Evolutionary conservation across 805 yeast genomes (phyloP), one percentile per base, ranked within the genome.

Genomic region (Ogataea zsoltii): DNA sequence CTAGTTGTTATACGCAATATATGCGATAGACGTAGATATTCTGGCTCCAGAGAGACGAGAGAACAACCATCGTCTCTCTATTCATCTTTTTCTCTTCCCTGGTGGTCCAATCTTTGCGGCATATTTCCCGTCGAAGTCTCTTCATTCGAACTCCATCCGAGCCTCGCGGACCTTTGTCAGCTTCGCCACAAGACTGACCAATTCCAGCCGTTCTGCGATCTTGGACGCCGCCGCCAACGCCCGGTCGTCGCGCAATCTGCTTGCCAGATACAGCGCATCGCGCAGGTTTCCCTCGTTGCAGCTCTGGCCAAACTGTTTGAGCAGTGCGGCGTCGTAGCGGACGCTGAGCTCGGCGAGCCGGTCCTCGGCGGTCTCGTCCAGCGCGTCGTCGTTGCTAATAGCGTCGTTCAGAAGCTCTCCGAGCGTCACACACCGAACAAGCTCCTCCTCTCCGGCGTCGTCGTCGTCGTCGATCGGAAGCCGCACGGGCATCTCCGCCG

Each of bases 151-250:
- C 4, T 58, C 69, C 71, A 73, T 68, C 54, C 75, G 65, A 39
- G 70, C 69, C 51, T 82, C 87, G 48, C 84, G 67, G 31, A 80
- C 55, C 46, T 76, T 72, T 46, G 73, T 75, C 31, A 85, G 76
- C 58, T 74, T 74, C 47, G 75, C 78, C 0, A 80, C 82, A 48
- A 86, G 61, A 1, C 67, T 58, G 13, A 70, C 66, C 58, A 82
- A 62, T 26, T 79, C 83, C 44, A 80, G 75, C 48, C 96, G 76
- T 58, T 87, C 87, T 0, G 96, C 89, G 44, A 92, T 87, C 65
- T 85, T 85, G 12, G 79, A 71, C 1, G 97, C 96, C 0, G 97
- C 97, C 44, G 75, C 76, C 50, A 91, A 68, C 2, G 96, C 95
- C 54, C 85, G 82, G 50, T 86, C 92, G 53, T 82, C 85, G 54